phyloP scores from a whole-genome alignment of 1,139 yeast genomes.

The Suhomyces coccinellae region DNA sequence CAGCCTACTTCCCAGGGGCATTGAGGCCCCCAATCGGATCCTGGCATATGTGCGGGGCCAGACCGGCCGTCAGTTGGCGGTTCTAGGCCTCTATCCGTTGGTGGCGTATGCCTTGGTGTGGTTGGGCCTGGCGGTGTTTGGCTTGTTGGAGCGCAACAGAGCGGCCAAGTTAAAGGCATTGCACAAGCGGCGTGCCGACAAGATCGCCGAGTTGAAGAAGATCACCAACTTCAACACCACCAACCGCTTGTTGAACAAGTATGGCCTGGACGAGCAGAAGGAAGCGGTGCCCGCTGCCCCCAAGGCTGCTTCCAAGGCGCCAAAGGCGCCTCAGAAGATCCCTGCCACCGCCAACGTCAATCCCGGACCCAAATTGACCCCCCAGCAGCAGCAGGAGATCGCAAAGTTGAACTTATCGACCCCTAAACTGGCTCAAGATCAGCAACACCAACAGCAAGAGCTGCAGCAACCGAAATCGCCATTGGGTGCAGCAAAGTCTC shows the following conservation, averaged over 20 bases:
- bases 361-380: neutral
- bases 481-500: too few relatives aligned
- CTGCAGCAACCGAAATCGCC: too few relatives aligned
- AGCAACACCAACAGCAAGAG: neutral
- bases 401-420: constrained; percentile 6
- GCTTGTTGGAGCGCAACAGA: constrained; percentile 26
- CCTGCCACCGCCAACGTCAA: neutral
- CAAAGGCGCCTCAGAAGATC: neutral
- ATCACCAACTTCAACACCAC: constrained; percentile 79
- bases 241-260: constrained; percentile 67
- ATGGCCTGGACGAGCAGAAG: constrained; percentile 46
- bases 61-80: constrained; percentile 19
- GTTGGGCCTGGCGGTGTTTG: constrained; percentile 25
- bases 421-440: neutral
- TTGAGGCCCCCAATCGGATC: constrained; percentile 21
- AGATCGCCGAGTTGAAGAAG: constrained; percentile 74
- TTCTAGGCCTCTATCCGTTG: constrained; percentile 29
- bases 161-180: constrained; percentile 26
- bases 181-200: constrained; percentile 54
- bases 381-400: constrained; percentile 6
- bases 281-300: neutral
- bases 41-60: constrained; percentile 29
- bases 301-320: neutral
- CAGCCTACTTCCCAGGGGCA: constrained; percentile 22
- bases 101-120: constrained; percentile 22